Base-by-base conservation (phyloP, 2,329 filamentous ascomycete species). In the Fusarium praegraminearum region DNA sequence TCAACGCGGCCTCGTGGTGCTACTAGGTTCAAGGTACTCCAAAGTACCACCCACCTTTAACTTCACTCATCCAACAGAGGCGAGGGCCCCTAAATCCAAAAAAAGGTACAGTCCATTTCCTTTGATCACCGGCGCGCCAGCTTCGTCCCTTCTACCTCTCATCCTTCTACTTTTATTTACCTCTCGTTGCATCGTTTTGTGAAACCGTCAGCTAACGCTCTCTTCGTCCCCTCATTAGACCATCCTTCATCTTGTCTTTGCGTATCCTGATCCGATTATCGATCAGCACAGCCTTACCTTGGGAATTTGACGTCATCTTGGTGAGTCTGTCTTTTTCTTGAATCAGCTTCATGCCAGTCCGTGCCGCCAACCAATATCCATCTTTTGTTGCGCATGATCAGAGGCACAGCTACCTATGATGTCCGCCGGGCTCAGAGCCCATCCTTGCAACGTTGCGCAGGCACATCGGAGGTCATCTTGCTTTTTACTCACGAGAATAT, bases 301-400 rank as follows among this genome's bases (percentile, higher is more conserved):
- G 7, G 43, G 43, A 54, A 63, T 71, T 71, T 75, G 71, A 75
- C 73, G 73, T 75, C 73, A 75, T 74, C 59, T 51, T 60, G 63
- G 73, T 75, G 65, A 73, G 70, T 73, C 36, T 61, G 45, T 49
- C 13, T 57, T 47, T 68, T 62, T 50, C 62, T 67, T 70, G 47
- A 46, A 69, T 62, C 61, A 49, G 57, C 49, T 61, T 18, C 46
- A 65, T 51, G 49, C 62, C 57, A 67, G 66, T 58, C 59, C 44
- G 36, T 54, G 61, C 32, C 54, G 26, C 59, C 58, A 53, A 69
- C 58, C 62, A 53, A 69, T 62, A 61, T 53, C 47, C 45, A 45
- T 46, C 58, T 52, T 24, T 36, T 64, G 46, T 59, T 57, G 51
- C 54, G 35, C 51, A 53, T 59, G 33, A 51, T 50, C 38, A 59